Base-by-base conservation (phyloP, 2,329 filamentous ascomycete genomes). In the Fusarium guadeloupense region DNA sequence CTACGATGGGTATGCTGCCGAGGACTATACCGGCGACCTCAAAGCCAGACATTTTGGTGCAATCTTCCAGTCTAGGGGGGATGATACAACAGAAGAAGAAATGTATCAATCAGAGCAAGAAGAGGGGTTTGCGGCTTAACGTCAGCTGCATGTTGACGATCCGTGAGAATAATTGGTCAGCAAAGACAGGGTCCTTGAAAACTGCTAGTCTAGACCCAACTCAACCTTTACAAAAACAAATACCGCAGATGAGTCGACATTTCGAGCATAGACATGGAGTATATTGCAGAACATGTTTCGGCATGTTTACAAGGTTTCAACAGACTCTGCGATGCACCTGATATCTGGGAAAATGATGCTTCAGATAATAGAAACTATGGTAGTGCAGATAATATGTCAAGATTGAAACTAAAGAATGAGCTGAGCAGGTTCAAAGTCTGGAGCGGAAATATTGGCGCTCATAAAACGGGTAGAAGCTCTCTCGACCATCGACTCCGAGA, bases 371-470 rank as follows among this genome's bases (percentile, higher is more conserved):
- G 2, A 10, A 0, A 4, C 0, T 1, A 0, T 3, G 7, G 3
- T n/a, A 12, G 13, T 6, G 14, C 10, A 9, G 5, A 14, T 0
- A 20, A 7, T 0, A 14, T 14, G 1, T n/a, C 26, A 0, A 10
- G 4, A 0, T 2, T 35, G 1, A 38, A 9, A 3, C 40, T 21
- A 6, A 20, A 17, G 1, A 45, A 38, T 3, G 58, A 66, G 13
- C 16, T 35, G 4, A 20, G n/a, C 6, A 44, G 62, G 7, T 54
- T 66, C 25, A 63, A 63, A 12, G 37, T 66, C 0, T 63, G 62
- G 62, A 38, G 37, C 2, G 51, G 40, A 0, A 66, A 60, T 3
- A 54, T 60, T 1, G 58, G 35, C 0, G 63, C 58, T 0, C 54
- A 60, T 4, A 9, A 5, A 1, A 43, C 6, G 4, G 62, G 62